Evolutionary conservation across 176 grass and related monocot genomes (phyloP).

Genomic region (Tillandsia fasciculata): DNA sequence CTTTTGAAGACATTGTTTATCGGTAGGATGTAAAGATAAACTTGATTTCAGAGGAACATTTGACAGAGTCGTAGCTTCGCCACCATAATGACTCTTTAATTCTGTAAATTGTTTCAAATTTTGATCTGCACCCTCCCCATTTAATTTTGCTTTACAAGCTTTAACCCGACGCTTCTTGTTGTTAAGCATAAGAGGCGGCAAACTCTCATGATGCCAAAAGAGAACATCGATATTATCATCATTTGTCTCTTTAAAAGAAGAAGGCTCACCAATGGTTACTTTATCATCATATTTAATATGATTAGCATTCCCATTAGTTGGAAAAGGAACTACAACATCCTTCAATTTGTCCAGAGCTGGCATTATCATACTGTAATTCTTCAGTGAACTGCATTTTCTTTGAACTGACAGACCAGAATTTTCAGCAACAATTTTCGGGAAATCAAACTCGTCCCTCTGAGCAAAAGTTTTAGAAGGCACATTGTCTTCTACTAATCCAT

Average conservation of each 20-base stretch:
- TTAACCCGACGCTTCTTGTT: conserved; percentile 36
- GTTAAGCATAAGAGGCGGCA: conserved; percentile 29
- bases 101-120: conserved; percentile 22
- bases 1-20: conserved; percentile 34
- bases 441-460: conserved; percentile 17
- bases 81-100: background rate
- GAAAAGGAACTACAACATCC: conserved; percentile 9
- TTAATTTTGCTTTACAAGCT: conserved; percentile 27
- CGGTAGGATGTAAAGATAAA: conserved; percentile 13
- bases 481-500: conserved; percentile 1
- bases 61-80: background rate
- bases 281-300: background rate
- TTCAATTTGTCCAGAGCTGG: conserved; percentile 21
- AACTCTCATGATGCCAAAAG: conserved; percentile 23
- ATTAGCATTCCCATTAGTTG: background rate
- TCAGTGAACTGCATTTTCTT: conserved; percentile 36
- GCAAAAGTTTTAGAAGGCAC: conserved; percentile 19
- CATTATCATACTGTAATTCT: conserved; percentile 35
- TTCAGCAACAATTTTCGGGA: conserved; percentile 10
- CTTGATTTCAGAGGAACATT: conserved; percentile 15
- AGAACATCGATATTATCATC: conserved; percentile 19
- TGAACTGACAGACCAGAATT: background rate
- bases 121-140: conserved; percentile 29
- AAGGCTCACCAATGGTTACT: background rate
- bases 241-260: background rate